Base-by-base conservation (phyloP, 1,284 basidiomycete species). In the Lignosus rhinocerotis region DNA sequence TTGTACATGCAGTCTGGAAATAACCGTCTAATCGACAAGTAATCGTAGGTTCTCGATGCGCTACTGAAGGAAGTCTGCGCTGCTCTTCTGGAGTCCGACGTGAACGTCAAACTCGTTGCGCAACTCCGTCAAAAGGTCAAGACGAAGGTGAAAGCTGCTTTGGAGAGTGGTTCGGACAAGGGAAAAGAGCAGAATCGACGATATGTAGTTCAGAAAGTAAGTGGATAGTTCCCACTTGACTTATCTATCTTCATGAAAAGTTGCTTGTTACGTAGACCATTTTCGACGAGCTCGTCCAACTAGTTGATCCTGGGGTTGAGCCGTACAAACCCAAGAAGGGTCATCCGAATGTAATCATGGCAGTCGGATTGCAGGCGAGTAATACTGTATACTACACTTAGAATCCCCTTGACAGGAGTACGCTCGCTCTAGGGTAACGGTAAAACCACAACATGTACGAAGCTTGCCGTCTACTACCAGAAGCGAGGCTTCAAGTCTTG, bases 391-490 rank as follows among this genome's bases (percentile, higher is more conserved):
- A n/a, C 19, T 16, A 7, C n/a, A 4, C 36, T 10, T 21, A 25
- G 11, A 7, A 11, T 12, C 12, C 25, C 33, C 43, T 41, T 30
- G 2, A 17, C 19, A 19, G 17, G 11, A 12, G 19, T 45, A 9
- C 19, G 19, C 45, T 3, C 48, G 11, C 42, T 46, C 9, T 70
- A 97, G 87, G 96, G 96, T 56, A 96, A 96, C 53, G 97, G 96
- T 48, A 99, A 99, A 81, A 99, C 96, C 3, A 99, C 96, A 32
- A 98, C 95, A 53, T 98, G 96, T 75, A 97, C 95, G 14, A 96
- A 97, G 75, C 86, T 98, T 36, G 97, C 97, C 0, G 95, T 98
- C 0, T 92, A 99, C 78, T 99, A 98, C 76, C 94, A 97, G 74
- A 92, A 94, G 70, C 88, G 96, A 65, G 97, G 97, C 4, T 94